A percentile compares a stretch with the other conserved stretches of the same genome.
phyloP scores from a whole-genome alignment of 345 rosid genomes.

The Geranium rotundifolium region DNA sequence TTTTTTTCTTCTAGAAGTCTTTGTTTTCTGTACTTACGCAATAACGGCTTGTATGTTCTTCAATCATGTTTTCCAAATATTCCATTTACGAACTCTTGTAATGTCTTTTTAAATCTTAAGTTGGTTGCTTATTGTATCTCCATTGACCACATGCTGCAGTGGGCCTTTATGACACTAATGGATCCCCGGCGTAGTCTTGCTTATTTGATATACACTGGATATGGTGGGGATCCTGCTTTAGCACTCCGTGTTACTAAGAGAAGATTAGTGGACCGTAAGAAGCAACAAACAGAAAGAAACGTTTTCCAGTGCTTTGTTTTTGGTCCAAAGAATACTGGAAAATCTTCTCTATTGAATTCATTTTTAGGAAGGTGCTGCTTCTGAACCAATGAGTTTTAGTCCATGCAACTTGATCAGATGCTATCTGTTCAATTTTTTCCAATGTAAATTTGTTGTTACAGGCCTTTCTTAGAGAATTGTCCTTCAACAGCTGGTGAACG shows the following conservation, averaged over 20 bases:
- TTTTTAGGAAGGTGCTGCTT: constrained; percentile 52
- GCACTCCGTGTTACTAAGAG: constrained; percentile 48
- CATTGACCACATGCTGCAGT: constrained; percentile 27
- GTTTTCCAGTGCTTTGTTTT: constrained; percentile 61
- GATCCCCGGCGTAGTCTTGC: constrained; percentile 56
- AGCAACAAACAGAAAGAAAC: constrained; percentile 56
- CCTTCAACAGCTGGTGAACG: constrained; percentile 34
- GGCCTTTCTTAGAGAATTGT: constrained; percentile 47
- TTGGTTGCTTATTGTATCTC: constrained; percentile 7
- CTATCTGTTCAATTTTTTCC: constrained; percentile 6
- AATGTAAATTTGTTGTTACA: constrained; percentile 17
- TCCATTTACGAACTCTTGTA: not conserved
- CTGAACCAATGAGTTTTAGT: constrained; percentile 1
- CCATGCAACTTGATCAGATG: not conserved
- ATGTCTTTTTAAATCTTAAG: constrained; percentile 5
- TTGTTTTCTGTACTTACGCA: too few relatives aligned
- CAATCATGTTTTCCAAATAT: not conserved
- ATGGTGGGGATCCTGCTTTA: constrained; percentile 53
- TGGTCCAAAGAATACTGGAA: constrained; percentile 70
- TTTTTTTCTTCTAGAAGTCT: too few relatives aligned
- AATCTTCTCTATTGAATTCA: constrained; percentile 54
- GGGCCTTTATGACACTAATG: constrained; percentile 65
- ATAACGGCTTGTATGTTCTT: not conserved
- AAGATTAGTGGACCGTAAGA: constrained; percentile 62
- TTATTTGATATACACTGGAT: constrained; percentile 61